phyloP scores from a whole-genome alignment of 768 basidiomycete genomes.

The Mycena crocata region DNA sequence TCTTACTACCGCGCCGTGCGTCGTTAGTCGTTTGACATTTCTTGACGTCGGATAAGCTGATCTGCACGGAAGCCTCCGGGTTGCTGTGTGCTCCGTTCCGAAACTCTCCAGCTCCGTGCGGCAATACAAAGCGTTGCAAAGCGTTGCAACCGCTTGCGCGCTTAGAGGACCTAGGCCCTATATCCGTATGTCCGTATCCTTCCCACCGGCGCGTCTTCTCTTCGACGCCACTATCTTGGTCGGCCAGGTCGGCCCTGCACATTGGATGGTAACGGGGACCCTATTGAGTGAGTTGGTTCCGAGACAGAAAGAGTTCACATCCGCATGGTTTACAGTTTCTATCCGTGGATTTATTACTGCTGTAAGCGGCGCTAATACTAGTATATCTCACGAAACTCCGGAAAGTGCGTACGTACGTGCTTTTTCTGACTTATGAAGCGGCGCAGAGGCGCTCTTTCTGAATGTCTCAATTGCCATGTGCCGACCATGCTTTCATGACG shows the following conservation, averaged over 20 bases:
- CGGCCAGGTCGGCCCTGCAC: conserved; percentile 15
- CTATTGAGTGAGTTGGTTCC: background rate
- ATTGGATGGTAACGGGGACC: conserved; percentile 22
- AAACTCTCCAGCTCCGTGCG: too few species aligned
- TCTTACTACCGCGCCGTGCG: too few species aligned
- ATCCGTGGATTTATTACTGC: conserved; percentile 26
- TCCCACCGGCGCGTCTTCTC: conserved; percentile 1
- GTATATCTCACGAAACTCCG: background rate
- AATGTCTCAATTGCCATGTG: conserved; percentile 15
- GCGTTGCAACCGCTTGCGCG: conserved; percentile 12
- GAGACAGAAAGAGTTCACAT: conserved; percentile 12
- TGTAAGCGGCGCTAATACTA: conserved; percentile 4
- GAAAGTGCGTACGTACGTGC: background rate
- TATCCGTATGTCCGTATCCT: background rate
- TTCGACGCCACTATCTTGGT: conserved; percentile 22
- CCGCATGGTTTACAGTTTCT: conserved; percentile 10
- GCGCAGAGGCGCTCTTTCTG: background rate
- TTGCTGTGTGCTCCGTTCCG: too few species aligned
- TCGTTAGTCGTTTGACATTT: too few species aligned
- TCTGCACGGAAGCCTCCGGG: too few species aligned
- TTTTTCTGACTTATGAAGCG: too few species aligned
- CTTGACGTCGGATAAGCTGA: too few species aligned
- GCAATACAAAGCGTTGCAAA: too few species aligned
- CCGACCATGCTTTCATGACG: conserved; percentile 18
- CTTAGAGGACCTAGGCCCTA: background rate